phyloP scores from a whole-genome alignment of 2,329 filamentous ascomycete genomes.

The Ophiostoma novo-ulmi region DNA sequence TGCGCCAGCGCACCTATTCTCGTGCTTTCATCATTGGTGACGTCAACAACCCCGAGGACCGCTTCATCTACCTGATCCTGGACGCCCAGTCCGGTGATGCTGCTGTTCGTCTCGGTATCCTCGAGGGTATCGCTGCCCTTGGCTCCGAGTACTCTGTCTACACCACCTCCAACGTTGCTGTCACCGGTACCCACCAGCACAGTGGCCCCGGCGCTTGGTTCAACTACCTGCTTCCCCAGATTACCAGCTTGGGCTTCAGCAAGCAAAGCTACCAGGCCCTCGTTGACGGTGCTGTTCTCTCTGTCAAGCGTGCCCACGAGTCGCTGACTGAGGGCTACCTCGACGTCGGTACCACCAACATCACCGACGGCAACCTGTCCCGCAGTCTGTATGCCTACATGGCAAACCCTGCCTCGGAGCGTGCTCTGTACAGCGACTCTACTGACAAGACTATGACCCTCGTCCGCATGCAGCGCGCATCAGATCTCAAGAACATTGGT shows the following conservation, averaged over 20 bases:
- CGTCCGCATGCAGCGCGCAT: constrained; percentile 68
- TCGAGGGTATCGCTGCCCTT: constrained; percentile 64
- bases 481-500: constrained; percentile 71
- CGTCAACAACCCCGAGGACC: constrained; percentile 58
- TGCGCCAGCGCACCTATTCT: constrained; percentile 83
- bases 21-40: constrained; percentile 83
- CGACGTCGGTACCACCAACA: constrained; percentile 62
- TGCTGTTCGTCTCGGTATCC: constrained; percentile 78
- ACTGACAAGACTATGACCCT: constrained; percentile 68
- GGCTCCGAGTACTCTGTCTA: constrained; percentile 72
- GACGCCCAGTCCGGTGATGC: constrained; percentile 87
- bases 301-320: constrained; percentile 75
- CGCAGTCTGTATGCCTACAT: constrained; percentile 84
- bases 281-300: constrained; percentile 76
- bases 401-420: constrained; percentile 73
- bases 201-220: constrained; percentile 88
- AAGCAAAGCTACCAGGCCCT: constrained; percentile 84
- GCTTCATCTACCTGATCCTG: constrained; percentile 81
- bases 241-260: constrained; percentile 81
- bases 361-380: constrained; percentile 78
- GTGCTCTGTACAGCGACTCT: constrained; percentile 57
- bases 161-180: constrained; percentile 72
- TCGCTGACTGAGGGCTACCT: constrained; percentile 62
- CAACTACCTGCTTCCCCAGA: constrained; percentile 88
- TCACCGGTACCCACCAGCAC: constrained; percentile 91